Evolutionary conservation across 805 yeast genomes (phyloP), one percentile per base, ranked within the genome.

Genomic region (Yamadazyma sp.): DNA sequence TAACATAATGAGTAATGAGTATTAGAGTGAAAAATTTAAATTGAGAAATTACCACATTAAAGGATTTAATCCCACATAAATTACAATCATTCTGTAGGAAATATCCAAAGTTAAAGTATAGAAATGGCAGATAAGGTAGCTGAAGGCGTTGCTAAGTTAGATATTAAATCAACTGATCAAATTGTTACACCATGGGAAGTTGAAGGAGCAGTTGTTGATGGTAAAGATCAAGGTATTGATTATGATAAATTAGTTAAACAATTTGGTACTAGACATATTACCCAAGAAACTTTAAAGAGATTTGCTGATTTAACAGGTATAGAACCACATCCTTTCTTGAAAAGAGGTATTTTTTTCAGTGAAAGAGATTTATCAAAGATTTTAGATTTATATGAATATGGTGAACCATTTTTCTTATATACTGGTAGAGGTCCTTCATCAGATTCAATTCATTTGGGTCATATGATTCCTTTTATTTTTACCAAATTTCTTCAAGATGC

Each of bases 401-500:
- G 96, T 14, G 87, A 93, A 63, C 95, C 89, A 20, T 93, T 93
- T 62, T 93, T 91, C 68, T 67, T 93, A 43, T 93, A 93, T 60
- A 93, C 98, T 11, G 98, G 98, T 25, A 78, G 98, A 60, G 98
- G 98, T 4, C 98, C 98, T 23, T 85, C 95, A 1, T 78, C 89
- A 27, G 96, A 83, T 50, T 82, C 93, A 14, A 82, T 93, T 86
- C 98, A 93, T 59, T 71, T 93, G 66, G 98, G 98, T 35, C 98
- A 93, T 62, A 81, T 91, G 88, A 76, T 89, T 42, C 98, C 98
- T 12, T 93, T 93, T 56, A 62, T 84, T 21, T 93, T 93, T 70
- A 93, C 98, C 38, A 88, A 89, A 62, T 93, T 98, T 98, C 73
- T 93, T 52, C 98, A 93, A 62, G 97, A 91, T 30, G 98, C 91